These are phyloP conservation scores for Globisporangium radiosum DNA, from an alignment of 352 stramenopile species.

Conservation along the genomic window DNA sequence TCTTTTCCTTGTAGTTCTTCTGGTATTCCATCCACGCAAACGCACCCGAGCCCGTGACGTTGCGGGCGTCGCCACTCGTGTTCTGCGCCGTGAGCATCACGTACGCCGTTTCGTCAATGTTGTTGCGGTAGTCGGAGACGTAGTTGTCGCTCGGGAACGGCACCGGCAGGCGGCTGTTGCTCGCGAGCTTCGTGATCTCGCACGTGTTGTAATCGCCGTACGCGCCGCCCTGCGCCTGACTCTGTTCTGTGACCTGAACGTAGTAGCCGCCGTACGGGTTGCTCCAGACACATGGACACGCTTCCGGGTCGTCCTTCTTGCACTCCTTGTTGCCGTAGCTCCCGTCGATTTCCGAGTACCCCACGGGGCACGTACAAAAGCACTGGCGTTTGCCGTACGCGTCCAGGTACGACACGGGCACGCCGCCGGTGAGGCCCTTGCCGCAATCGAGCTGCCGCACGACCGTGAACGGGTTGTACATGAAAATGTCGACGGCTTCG, in stretches of 20 bases:
- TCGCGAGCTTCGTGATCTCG: constrained; percentile 23
- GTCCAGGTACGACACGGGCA: constrained; percentile 45
- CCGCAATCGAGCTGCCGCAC: constrained; percentile 30
- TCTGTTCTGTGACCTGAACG: constrained; percentile 1
- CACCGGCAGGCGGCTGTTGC: constrained; percentile 24
- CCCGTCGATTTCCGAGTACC: constrained; percentile 17
- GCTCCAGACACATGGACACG: constrained; percentile 46
- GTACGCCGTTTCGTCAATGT: constrained; percentile 7
- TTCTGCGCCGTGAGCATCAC: constrained; percentile 9
- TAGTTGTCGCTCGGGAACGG: constrained; percentile 55
- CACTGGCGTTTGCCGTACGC: constrained; percentile 29
- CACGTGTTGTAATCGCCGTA: constrained; percentile 19
- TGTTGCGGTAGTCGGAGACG: constrained; percentile 33
- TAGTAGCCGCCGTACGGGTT: constrained; percentile 14
- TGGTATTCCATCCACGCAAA: constrained; percentile 60
- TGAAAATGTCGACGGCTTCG: constrained; percentile 38
- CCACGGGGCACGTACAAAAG: constrained; percentile 47
- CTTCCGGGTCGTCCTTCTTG: constrained; percentile 18
- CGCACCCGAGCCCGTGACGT: constrained; percentile 6
- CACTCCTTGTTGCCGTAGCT: constrained; percentile 20
- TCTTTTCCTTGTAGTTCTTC: constrained; percentile 18
- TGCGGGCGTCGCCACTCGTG: constrained; percentile 3
- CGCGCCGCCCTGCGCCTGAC: constrained; percentile 17
- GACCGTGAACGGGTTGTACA: constrained; percentile 59
- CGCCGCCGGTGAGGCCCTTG: constrained; percentile 19